A percentile compares a stretch with the other conserved stretches of the same genome.
Evolutionary conservation across 2,329 filamentous ascomycete genomes (phyloP).

Genomic region (Fusarium chuoi): DNA sequence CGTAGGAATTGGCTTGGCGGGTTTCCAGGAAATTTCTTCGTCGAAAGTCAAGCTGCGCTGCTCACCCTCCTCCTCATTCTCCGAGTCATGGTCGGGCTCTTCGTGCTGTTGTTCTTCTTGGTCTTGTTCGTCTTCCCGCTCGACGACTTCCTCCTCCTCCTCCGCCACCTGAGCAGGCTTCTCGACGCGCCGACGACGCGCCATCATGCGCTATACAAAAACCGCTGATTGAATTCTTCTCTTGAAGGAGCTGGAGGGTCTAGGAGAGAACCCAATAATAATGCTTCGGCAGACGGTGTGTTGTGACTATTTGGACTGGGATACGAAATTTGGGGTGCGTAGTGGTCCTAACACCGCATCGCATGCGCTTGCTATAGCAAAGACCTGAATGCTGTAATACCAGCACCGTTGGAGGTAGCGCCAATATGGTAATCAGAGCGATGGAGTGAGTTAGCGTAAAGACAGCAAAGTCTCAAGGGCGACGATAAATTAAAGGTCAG

Average conservation of each 20-base stretch:
- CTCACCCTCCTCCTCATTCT: conserved; percentile 43
- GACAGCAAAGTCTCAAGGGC: conserved; percentile 13
- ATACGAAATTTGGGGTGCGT: conserved; percentile 33
- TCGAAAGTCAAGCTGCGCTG: conserved; percentile 75
- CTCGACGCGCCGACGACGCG: conserved; percentile 51
- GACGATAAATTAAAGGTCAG: conserved; percentile 22
- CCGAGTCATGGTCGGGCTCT: conserved; percentile 27
- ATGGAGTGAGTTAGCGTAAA: conserved; percentile 17
- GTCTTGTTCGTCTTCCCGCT: conserved; percentile 40
- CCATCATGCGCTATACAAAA: conserved; percentile 46
- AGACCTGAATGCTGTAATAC: neutral
- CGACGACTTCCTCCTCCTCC: conserved; percentile 42
- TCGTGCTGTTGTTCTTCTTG: conserved; percentile 29
- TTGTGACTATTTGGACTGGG: conserved; percentile 26
- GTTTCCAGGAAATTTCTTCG: conserved; percentile 88
- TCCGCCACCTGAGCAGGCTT: conserved; percentile 46
- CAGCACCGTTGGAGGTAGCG: conserved; percentile 8
- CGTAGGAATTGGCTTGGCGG: conserved; percentile 87
- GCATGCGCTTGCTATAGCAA: conserved; percentile 30
- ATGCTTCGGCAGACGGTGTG: neutral
- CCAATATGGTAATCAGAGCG: neutral
- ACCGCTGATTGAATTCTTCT: neutral
- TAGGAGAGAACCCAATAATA: neutral
- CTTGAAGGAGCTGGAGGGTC: neutral
- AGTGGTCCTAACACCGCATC: conserved; percentile 37